Evolutionary conservation across 2,329 filamentous ascomycete genomes (phyloP).

Genomic region (Purpureocillium takamizusanense): DNA sequence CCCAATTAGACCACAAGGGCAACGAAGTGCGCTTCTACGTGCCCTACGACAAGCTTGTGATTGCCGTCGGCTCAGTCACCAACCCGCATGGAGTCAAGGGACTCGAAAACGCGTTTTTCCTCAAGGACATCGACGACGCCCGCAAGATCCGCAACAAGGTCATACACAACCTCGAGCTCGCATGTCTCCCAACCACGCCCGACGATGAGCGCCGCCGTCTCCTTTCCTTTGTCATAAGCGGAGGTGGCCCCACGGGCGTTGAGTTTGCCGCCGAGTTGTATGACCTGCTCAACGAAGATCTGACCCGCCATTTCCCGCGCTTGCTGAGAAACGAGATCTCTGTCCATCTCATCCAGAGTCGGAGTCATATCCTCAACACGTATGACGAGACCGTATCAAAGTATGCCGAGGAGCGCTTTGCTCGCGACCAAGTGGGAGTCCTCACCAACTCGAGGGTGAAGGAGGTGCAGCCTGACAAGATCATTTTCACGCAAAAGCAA

Average conservation of each 20-base stretch:
- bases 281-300: slow-evolving; percentile 91
- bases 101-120: slow-evolving; percentile 84
- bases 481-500: slow-evolving; percentile 78
- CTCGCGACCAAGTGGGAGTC: slow-evolving; percentile 83
- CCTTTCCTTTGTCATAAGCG: slow-evolving; percentile 91
- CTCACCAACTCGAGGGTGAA: slow-evolving; percentile 89
- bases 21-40: slow-evolving; percentile 80
- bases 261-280: slow-evolving; percentile 96
- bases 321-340: slow-evolving; percentile 96
- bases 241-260: slow-evolving; percentile 91
- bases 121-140: slow-evolving; percentile 93
- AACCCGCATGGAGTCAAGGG: slow-evolving; percentile 96
- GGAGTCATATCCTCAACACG: slow-evolving; percentile 92
- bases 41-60: slow-evolving; percentile 92
- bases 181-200: slow-evolving; percentile 83
- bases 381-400: slow-evolving; percentile 91
- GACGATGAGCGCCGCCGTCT: slow-evolving; percentile 82
- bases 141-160: slow-evolving; percentile 82
- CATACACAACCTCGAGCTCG: slow-evolving; percentile 79
- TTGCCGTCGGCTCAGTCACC: slow-evolving; percentile 84
- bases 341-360: slow-evolving; percentile 91
- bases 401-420: slow-evolving; percentile 86
- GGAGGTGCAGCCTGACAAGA: slow-evolving; percentile 75
- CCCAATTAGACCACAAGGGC: slow-evolving; percentile 61
- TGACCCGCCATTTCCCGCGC: slow-evolving; percentile 73